Conservation (phyloP, 176 grass and related monocot species). For the Oropetium thomaeum region DNA sequence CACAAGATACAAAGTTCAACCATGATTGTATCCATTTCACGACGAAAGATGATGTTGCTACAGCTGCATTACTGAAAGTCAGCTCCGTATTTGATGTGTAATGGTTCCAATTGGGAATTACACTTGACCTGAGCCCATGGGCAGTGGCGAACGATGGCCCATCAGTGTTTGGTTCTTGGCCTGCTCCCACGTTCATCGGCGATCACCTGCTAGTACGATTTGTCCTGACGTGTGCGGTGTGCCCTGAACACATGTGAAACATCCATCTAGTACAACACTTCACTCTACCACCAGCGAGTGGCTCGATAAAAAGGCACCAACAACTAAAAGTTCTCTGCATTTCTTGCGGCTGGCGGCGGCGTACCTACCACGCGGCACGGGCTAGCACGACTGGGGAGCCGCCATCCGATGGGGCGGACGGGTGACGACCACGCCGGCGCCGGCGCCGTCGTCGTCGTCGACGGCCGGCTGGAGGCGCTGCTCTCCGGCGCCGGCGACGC, state of each 20-base stretch:
- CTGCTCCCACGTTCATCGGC: background rate
- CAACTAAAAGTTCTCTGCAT: background rate
- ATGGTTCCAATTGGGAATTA: background rate
- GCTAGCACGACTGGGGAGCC: too few relatives aligned
- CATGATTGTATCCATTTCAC: background rate
- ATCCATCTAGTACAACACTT: too few relatives aligned
- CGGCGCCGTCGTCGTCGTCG: slow-evolving; percentile 1
- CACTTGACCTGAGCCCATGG: background rate
- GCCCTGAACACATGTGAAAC: too few relatives aligned
- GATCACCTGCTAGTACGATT: background rate
- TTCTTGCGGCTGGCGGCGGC: background rate
- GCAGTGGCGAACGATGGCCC: too few relatives aligned
- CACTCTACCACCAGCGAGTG: background rate
- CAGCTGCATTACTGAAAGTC: background rate
- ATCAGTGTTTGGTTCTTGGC: background rate
- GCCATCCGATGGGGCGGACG: background rate
- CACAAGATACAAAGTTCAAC: background rate
- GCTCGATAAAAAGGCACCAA: background rate
- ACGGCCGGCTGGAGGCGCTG: slow-evolving; percentile 47
- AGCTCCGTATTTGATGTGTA: background rate
- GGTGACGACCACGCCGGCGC: background rate
- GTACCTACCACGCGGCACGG: background rate
- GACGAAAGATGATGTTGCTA: background rate
- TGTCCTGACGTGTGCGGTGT: background rate
- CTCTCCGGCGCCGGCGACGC: slow-evolving; percentile 21